phyloP scores from a whole-genome alignment of 805 yeast genomes.

The Candida incommunis region DNA sequence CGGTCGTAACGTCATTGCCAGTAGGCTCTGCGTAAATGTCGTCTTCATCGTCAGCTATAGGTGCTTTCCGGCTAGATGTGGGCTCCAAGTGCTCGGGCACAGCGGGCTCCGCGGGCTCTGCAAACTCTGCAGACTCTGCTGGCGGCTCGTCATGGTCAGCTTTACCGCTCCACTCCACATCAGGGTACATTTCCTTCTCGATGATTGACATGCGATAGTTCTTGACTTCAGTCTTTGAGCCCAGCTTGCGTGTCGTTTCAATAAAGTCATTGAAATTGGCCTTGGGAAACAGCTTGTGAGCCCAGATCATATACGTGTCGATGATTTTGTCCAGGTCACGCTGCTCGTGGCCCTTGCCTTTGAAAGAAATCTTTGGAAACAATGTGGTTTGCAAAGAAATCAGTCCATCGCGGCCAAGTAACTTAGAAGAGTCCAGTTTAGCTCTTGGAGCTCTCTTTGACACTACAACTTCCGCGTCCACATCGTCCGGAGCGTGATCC shows the following conservation, averaged over 20 bases:
- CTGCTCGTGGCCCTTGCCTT: conserved; percentile 30
- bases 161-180: background rate
- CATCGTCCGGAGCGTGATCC: conserved; percentile 6
- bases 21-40: too few species aligned
- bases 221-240: conserved; percentile 18
- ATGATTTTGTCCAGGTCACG: conserved; percentile 36
- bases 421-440: conserved; percentile 36
- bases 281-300: conserved; percentile 62
- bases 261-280: conserved; percentile 64
- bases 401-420: conserved; percentile 42
- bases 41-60: too few species aligned
- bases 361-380: conserved; percentile 18
- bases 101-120: too few species aligned
- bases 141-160: too few species aligned
- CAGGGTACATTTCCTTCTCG: conserved; percentile 11
- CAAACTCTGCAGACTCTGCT: too few species aligned
- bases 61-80: too few species aligned
- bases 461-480: conserved; percentile 19
- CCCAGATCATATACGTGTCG: conserved; percentile 58
- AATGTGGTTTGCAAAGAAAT: conserved; percentile 29
- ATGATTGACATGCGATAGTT: conserved; percentile 9
- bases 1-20: too few species aligned
- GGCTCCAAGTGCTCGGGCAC: too few species aligned
- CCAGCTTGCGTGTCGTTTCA: conserved; percentile 35
- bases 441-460: conserved; percentile 21